Base-by-base conservation (phyloP, 2,329 filamentous ascomycete genomes). In the Calonectria hongkongensis region DNA sequence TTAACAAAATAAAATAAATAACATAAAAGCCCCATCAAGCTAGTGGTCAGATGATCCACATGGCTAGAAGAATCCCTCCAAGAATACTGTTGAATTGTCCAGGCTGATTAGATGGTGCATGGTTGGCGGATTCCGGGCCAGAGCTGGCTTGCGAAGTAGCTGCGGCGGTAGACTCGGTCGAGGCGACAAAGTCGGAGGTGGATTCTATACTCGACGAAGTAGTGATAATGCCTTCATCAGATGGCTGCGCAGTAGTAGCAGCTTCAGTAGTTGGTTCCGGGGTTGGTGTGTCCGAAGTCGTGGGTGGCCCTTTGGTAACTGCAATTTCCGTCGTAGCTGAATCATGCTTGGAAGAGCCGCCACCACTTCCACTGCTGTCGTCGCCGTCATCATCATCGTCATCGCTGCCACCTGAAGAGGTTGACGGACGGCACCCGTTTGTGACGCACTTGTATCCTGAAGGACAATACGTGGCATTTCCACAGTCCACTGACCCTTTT, bases 401-500 rank as follows among this genome's bases (percentile, higher is more conserved):
- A 30, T 63, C 47, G 16, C 48, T 50, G n/a, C 39, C 64, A 12
- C 16, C 33, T 13, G 64, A 56, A 18, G 66, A 68, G 4, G 47
- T 47, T 4, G 66, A 51, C 16, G 21, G 58, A 7, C 36, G 16
- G 30, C 68, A 71, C 4, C 41, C 28, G 6, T 25, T 51, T 12
- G 16, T 48, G 16, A 56, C 50, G 33, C 68, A 71, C 9, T 27
- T 27, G 15, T 66, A 69, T 5, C 70, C 70, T 2, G 66, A 16
- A 28, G 54, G 47, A 10, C 66, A 73, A 28, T 66, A 73, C 4
- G 36, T 47, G 1, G 47, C 62, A 15, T 56, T 54, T 43, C 51
- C 60, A 21, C 70, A 73, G 33, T 68, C 67, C 10, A 69, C 51
- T 5, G 48, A 54, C 3, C 43, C 66, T 30, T 54, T 25, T 10